A percentile compares a stretch with the other conserved stretches of the same genome.
These are phyloP conservation scores for Cercospora sesami DNA, from an alignment of 2,329 filamentous ascomycete species.

Conservation along the genomic window DNA sequence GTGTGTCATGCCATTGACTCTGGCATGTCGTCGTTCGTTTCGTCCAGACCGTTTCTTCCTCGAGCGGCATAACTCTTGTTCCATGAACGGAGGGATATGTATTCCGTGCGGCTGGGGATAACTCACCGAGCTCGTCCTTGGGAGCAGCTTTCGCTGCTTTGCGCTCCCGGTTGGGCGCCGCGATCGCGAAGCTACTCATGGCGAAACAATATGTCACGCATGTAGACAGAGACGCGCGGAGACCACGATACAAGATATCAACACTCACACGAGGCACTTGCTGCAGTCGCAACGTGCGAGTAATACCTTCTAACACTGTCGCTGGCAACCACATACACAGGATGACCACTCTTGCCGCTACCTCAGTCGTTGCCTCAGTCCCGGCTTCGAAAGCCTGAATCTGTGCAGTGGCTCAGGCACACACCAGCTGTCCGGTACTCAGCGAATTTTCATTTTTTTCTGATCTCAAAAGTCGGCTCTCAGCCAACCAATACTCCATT, in stretches of 20 bases:
- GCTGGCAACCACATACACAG: background rate
- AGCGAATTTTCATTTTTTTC: background rate
- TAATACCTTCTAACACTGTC: background rate
- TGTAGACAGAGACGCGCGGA: background rate
- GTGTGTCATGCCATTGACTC: background rate
- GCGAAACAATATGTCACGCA: background rate
- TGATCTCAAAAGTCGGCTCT: background rate
- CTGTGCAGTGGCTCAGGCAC: background rate
- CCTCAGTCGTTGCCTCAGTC: background rate
- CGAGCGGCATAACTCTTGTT: background rate
- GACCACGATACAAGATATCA: background rate
- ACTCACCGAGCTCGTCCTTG: background rate
- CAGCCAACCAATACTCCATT: background rate
- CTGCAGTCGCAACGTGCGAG: background rate
- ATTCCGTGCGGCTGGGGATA: background rate
- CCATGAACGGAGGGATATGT: background rate
- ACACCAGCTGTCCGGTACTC: background rate
- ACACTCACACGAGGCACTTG: background rate
- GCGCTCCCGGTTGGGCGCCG: background rate
- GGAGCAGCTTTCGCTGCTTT: background rate
- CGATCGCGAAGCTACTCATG: background rate
- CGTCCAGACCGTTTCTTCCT: background rate
- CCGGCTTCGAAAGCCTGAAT: background rate
- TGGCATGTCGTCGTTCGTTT: background rate
- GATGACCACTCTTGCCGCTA: background rate